Evolutionary conservation across 805 yeast species (phyloP).

Genomic region (Candida hispaniensis): DNA sequence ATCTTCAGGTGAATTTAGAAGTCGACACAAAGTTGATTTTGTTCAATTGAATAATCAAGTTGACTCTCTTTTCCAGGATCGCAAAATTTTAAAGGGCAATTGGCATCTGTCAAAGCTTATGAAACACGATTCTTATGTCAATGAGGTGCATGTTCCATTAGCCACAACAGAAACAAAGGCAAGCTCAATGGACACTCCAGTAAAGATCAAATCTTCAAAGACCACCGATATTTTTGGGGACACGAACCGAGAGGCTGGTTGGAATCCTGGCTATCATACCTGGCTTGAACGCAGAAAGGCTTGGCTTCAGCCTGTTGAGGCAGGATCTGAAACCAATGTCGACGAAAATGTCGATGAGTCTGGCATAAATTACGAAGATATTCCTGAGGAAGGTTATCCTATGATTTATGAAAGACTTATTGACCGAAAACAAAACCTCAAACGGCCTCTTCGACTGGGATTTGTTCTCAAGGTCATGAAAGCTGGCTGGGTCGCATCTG

Average conservation of each 20-base stretch:
- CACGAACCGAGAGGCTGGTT: conserved; percentile 33
- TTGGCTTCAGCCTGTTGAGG: conserved; percentile 40
- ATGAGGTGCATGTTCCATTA: too few species aligned
- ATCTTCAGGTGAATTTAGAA: conserved; percentile 11
- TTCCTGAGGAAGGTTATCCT: conserved; percentile 28
- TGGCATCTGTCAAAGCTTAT: too few species aligned
- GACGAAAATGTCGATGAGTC: neutral
- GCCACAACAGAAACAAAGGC: too few species aligned
- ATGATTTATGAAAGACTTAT: conserved; percentile 58
- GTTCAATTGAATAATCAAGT: conserved; percentile 12
- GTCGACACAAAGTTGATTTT: conserved; percentile 10
- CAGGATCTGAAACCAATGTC: conserved; percentile 1
- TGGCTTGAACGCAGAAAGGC: conserved; percentile 61
- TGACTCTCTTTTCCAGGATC: conserved; percentile 14
- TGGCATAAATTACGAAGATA: conserved; percentile 19
- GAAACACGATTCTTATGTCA: too few species aligned
- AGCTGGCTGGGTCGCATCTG: conserved; percentile 76
- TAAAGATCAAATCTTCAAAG: too few species aligned
- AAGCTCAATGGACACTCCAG: too few species aligned
- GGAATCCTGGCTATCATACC: conserved; percentile 44
- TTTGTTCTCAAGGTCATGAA: conserved; percentile 65
- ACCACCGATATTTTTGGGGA: too few species aligned
- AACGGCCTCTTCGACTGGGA: conserved; percentile 57
- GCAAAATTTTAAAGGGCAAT: too few species aligned
- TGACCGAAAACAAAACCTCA: conserved; percentile 55